These are phyloP conservation scores for Aspergillus nomiae DNA, from an alignment of 2,329 filamentous ascomycete species.

Conservation along the genomic window DNA sequence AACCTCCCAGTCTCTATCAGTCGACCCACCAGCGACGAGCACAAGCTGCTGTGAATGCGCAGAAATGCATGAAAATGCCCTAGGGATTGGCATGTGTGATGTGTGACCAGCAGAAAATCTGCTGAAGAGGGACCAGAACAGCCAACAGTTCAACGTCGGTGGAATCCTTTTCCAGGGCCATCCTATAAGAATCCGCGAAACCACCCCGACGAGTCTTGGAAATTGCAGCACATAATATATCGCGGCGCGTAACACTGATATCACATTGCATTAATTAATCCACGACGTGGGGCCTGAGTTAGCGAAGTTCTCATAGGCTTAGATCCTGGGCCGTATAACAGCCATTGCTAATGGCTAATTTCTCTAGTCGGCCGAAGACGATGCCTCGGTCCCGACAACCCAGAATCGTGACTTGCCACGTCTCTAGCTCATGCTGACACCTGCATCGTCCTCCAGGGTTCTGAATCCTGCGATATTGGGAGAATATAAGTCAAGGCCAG, in stretches of 20 bases:
- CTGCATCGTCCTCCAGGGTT: neutral
- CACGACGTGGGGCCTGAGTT: neutral
- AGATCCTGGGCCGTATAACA: neutral
- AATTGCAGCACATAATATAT: neutral
- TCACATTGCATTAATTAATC: constrained; percentile 3
- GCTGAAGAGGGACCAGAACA: neutral
- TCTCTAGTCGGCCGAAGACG: constrained; percentile 1
- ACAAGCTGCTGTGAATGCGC: neutral
- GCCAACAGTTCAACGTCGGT: neutral
- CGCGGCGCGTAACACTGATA: constrained; percentile 1
- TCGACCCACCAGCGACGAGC: neutral
- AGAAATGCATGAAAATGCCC: neutral
- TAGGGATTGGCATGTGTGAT: neutral
- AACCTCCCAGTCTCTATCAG: neutral
- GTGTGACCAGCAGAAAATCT: neutral
- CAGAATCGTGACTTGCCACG: neutral
- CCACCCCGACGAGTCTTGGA: neutral
- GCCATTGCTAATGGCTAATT: constrained; percentile 1
- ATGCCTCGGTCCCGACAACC: neutral
- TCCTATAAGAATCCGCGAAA: neutral
- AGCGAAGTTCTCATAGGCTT: neutral
- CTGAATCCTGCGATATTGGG: neutral
- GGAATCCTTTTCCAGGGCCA: neutral
- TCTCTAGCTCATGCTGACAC: neutral
- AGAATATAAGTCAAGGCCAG: neutral